Evolutionary conservation across 2,329 filamentous ascomycete genomes (phyloP), one percentile per base, ranked within the genome.

Genomic region (Drechslera avenae): DNA sequence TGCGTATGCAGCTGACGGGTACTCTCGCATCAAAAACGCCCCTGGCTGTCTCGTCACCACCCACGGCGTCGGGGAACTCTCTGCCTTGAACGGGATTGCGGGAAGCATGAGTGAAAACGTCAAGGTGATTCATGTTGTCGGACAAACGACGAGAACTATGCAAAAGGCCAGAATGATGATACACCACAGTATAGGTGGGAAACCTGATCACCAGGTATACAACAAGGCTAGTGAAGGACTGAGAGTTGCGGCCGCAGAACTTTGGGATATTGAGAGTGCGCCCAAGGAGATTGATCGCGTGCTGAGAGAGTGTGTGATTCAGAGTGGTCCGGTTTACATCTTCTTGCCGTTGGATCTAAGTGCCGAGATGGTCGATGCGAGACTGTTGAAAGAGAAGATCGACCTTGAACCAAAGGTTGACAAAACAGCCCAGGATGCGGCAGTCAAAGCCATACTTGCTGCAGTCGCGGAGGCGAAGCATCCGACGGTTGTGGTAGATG

Each of bases 1-100:
- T 3, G 81, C 75, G 2, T 84, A 84, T 52, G 81, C 81, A 0
- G 80, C 81, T 2, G 83, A 86, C 55, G 83, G 81, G 2, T 86
- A 86, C 56, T 77, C 80, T 3, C 73, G 83, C 10, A 75, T 83
- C 51, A 83, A 82, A 54, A 79, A 79, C 5, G 68, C 80, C 5
- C 74, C 75, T 3, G 76, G 76, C 7, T 75, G 73, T 43, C 50
- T 84, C 6, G 72, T 86, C 26, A 86, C 84, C 1, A 85, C 83
- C 0, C 84, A 84, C 59, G 84, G 83, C 4, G 83, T 86, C 1
- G 84, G 83, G 51, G 77, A 79, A 55, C 58, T 79, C 4, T 75
- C 71, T 33, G 77, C 77, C 1, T 52, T 79, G 5, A 79, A 79
- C 50, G 77, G 74, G 16, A 66, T 79, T 17, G 75, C 76, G 2